Evolutionary conservation across 176 grass and related monocot genomes (phyloP).

Genomic region (Musa schizocarpa): DNA sequence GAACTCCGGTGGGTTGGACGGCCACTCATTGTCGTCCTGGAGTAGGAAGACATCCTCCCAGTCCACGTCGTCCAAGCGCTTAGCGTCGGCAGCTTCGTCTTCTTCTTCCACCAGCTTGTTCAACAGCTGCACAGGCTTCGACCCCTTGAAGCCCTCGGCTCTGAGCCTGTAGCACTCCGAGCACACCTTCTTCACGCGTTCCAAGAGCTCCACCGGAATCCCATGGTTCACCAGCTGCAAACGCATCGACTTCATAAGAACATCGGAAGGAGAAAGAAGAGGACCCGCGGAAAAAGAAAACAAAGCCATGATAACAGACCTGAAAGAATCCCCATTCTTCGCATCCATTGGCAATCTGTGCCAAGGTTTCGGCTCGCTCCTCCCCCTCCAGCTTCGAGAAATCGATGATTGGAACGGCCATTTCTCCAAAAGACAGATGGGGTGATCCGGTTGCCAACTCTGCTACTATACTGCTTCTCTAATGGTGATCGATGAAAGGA

Average conservation of each 20-base stretch:
- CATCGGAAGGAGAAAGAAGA: background rate
- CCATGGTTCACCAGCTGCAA: constrained; percentile 15
- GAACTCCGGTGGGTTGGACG: background rate
- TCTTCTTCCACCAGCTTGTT: background rate
- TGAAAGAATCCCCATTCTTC: constrained; percentile 1
- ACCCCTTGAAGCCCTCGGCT: background rate
- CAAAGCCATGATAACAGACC: background rate
- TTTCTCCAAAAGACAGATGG: background rate
- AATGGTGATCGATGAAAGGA: background rate
- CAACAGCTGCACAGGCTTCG: background rate
- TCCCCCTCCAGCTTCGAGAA: background rate
- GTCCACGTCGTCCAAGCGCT: background rate
- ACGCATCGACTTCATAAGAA: background rate
- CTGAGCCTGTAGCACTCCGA: background rate
- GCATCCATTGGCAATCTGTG: background rate
- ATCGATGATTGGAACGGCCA: constrained; percentile 1
- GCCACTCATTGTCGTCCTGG: constrained; percentile 16
- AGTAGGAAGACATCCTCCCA: constrained; percentile 14
- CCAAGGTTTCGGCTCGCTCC: background rate
- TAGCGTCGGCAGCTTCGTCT: background rate
- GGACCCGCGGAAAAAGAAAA: no score
- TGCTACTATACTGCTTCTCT: background rate
- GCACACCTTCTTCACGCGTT: constrained; percentile 9
- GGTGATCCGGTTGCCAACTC: no score
- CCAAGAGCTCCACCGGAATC: background rate